Percentiles rank a stretch among this genome's conserved stretches.
These are phyloP conservation scores for Prunus mira DNA, from an alignment of 306 rosid species.

Conservation along the genomic window DNA sequence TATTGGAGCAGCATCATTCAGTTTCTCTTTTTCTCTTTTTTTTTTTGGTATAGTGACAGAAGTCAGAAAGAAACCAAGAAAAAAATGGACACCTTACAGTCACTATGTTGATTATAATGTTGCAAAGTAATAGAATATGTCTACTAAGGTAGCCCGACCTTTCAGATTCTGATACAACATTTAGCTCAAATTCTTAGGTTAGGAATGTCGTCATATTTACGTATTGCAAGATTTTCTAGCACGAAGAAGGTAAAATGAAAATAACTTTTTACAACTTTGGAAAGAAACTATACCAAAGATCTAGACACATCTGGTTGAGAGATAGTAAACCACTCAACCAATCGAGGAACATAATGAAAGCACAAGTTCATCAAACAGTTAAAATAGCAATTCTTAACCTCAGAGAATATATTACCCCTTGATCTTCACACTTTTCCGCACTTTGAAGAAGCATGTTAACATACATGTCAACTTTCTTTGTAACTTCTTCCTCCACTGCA, in stretches of 20 bases:
- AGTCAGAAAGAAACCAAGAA: background rate
- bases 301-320: background rate
- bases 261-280: background rate
- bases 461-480: conserved; percentile 59
- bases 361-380: background rate
- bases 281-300: background rate
- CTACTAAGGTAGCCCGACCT: background rate
- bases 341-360: background rate
- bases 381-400: background rate
- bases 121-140: background rate
- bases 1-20: background rate
- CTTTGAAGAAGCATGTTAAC: conserved; percentile 50
- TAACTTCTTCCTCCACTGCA: conserved; percentile 73
- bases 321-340: background rate
- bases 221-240: background rate
- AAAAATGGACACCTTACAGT: background rate
- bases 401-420: conserved; percentile 45
- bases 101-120: background rate
- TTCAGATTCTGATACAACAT: background rate
- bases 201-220: background rate
- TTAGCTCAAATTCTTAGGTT: background rate
- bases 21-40: background rate
- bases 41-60: background rate
- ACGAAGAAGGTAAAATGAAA: background rate
- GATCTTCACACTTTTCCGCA: conserved; percentile 45